A percentile compares a stretch with the other conserved stretches of the same genome.
Conservation (phyloP, 495 filamentous ascomycete genomes). For the Xylona heveae region DNA sequence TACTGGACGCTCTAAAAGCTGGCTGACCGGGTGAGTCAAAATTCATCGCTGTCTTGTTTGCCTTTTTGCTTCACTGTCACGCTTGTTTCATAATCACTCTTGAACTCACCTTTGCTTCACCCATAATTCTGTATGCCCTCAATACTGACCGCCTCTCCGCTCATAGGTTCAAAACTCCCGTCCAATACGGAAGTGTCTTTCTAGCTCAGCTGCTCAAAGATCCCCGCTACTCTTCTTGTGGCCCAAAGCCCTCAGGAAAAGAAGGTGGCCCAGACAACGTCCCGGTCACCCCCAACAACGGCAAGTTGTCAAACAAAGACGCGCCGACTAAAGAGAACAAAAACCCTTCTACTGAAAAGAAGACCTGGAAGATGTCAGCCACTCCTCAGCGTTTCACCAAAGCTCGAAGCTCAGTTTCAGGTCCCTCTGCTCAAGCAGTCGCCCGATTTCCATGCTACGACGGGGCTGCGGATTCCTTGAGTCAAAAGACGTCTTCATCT, state of each 20-base stretch:
- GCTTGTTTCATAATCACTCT: neutral
- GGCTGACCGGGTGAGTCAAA: neutral
- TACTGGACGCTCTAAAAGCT: neutral
- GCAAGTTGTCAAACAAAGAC: no score
- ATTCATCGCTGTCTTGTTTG: neutral
- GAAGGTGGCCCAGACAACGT: no score
- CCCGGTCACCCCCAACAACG: no score
- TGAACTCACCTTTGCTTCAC: neutral
- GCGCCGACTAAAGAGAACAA: no score
- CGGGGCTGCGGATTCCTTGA: neutral
- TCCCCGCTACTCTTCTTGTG: conserved; percentile 4
- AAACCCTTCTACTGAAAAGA: no score
- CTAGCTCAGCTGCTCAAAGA: conserved; percentile 3
- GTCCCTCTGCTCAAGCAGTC: neutral
- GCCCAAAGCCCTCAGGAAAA: no score
- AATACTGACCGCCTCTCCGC: neutral
- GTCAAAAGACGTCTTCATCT: neutral
- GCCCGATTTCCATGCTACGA: neutral
- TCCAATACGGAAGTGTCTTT: neutral
- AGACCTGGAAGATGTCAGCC: conserved; percentile 1
- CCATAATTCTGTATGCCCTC: neutral
- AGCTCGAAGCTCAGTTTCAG: conserved; percentile 1
- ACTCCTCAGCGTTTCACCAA: neutral
- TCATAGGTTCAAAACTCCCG: neutral
- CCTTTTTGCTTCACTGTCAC: neutral